Evolutionary conservation across 176 grass and related monocot species (phyloP), one percentile per base, ranked within the genome.

Genomic region (Cocos nucifera): DNA sequence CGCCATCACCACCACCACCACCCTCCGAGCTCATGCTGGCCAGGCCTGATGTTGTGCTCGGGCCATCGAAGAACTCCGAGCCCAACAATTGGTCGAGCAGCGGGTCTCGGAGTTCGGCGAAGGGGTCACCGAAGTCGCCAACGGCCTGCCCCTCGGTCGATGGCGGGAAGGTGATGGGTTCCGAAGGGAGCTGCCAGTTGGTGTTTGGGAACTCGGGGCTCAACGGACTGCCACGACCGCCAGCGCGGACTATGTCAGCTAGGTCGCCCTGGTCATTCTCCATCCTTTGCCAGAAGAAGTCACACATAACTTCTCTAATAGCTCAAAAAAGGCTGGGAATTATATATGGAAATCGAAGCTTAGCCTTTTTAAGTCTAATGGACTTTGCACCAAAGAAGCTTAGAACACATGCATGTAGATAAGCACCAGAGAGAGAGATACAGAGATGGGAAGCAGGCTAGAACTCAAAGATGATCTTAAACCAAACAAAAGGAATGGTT

Each of bases 231-330:
- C 24, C 62, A 10, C 22, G 58, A 1, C 93, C 84, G 5, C 87
- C 81, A 4, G 78, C 78, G 1, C 80, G 61, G 67, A 97, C 54
- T 65, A 91, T 73, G 69, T 97, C 93, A 23, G 84, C 75, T 64
- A 97, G 87, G 81, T 97, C 93, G 17, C 78, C 84, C 67, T 86
- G 80, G 65, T 85, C 75, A 19, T 64, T 69, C 17, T 82, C 86
- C 76, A 67, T 78, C 77, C 69, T 65, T 77, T 88, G 73, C 78
- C 77, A 76, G 76, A 71, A 85, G 81, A 72, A 97, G 77, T 97
- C 93, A 63, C 93, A 91, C 93, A 97, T 91, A 3, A 44, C 35
- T 14, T 44, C 9, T 44, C 35, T 12, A 2, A 14, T 12, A 44
- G 8, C 35, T 14, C 8, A 44, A 12, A 9, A 44, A 44, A 44